Evolutionary conservation across 768 basidiomycete species (phyloP).

Genomic region (Collybia mongolica): DNA sequence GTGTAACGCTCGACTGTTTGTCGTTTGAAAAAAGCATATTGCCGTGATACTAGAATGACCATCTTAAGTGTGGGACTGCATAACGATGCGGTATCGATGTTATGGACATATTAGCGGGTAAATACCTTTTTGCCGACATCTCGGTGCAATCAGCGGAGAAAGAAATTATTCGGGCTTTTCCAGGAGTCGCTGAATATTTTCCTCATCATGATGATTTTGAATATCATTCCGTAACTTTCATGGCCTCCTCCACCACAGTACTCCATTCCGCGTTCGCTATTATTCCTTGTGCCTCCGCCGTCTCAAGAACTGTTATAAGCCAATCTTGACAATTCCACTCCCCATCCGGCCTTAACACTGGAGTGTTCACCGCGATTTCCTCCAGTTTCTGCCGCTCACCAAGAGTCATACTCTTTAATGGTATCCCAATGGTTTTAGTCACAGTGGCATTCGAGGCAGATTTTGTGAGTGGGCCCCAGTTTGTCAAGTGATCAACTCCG

Average conservation of each 20-base stretch:
- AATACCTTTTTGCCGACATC: too few species aligned
- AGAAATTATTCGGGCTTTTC: too few species aligned
- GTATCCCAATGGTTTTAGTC: constrained; percentile 4
- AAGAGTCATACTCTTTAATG: constrained; percentile 12
- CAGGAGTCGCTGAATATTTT: too few species aligned
- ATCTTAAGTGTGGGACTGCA: too few species aligned
- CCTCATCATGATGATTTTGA: too few species aligned
- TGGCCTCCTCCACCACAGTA: not conserved
- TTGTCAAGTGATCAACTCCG: constrained; percentile 20
- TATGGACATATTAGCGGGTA: too few species aligned
- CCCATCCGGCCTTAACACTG: constrained; percentile 21
- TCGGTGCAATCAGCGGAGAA: too few species aligned
- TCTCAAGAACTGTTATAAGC: constrained; percentile 19
- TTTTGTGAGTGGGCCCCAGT: constrained; percentile 24
- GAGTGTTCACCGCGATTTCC: constrained; percentile 15
- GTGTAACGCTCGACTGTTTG: too few species aligned
- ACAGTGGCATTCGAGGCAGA: constrained; percentile 7
- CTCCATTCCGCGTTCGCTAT: constrained; percentile 6
- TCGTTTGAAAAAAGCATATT: too few species aligned
- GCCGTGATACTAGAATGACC: too few species aligned
- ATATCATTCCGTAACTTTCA: not conserved
- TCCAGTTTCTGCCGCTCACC: constrained; percentile 18
- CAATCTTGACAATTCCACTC: constrained; percentile 30
- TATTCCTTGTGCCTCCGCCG: constrained; percentile 12
- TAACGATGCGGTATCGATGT: too few species aligned